Evolutionary conservation across 169 alveolate species (phyloP), one percentile per base, ranked within the genome.

Genomic region (Plasmodium vinckei): DNA sequence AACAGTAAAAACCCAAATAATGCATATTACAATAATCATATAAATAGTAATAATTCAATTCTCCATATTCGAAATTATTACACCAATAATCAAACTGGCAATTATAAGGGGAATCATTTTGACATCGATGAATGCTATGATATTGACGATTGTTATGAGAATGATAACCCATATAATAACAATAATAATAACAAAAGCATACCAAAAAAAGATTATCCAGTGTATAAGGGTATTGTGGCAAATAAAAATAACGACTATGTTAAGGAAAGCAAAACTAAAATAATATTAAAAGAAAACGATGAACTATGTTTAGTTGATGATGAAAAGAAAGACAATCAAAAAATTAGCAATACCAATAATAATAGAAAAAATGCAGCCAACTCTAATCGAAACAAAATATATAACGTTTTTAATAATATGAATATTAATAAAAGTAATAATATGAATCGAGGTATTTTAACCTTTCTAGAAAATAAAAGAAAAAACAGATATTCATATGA

Each of bases 381-480:
- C 9, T 46, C 23, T 9, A 77, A 17, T 56, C 54, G 75, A 77
- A 63, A 19, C 27, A 77, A 77, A 25, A 77, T 77, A 27, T 77
- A 77, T 46, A 69, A 64, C 71, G 51, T 77, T 33, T 77, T 77
- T 39, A 77, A 63, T 39, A 77, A 77, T 23, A 23, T 49, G 9
- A 63, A 63, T 51, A 44, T 27, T 49, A 77, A 77, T 39, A 77
- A 77, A 23, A 64, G 72, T 51, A 77, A 63, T 47, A 63, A 47
- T 33, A 27, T 59, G 39, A 77, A 77, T 77, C 49, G 19, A 15
- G 88, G 88, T n/a, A 77, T 77, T 63, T 27, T 77, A 27, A 77
- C 49, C 19, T 77, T 77, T 77, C 57, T 77, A 69, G 65, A 46
- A 77, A 77, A 77, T 77, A 46, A 77, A 56, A 77, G 61, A 57